Percentiles rank a stretch among this genome's conserved stretches.
phyloP scores from a whole-genome alignment of 2,329 filamentous ascomycete species.

The Colletotrichum magnum region DNA sequence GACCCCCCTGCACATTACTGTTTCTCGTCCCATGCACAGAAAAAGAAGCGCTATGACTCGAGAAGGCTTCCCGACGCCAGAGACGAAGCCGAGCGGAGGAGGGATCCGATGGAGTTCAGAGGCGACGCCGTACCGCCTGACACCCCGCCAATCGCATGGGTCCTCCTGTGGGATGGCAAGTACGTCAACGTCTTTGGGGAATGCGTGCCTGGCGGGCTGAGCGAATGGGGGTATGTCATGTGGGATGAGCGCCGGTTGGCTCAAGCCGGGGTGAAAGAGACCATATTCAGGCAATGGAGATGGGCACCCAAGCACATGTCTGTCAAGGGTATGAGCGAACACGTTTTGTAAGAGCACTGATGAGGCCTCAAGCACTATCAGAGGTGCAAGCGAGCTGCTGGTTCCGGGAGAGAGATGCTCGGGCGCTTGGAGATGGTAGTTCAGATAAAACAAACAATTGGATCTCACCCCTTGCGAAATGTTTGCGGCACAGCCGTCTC shows the following conservation, averaged over 20 bases:
- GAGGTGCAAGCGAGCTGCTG: too few relatives aligned
- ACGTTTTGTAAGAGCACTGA: too few relatives aligned
- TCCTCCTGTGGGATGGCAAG: background rate
- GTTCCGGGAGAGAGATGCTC: too few relatives aligned
- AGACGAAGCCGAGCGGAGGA: conserved; percentile 5
- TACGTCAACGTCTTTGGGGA: conserved; percentile 12
- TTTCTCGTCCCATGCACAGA: background rate
- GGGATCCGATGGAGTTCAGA: background rate
- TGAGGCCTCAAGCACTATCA: too few relatives aligned
- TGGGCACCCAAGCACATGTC: too few relatives aligned
- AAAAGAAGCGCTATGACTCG: background rate
- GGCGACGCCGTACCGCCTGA: background rate
- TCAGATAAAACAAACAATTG: too few relatives aligned
- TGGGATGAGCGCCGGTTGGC: conserved; percentile 1
- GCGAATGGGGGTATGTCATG: conserved; percentile 7
- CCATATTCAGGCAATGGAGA: conserved; percentile 8
- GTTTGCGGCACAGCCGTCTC: background rate
- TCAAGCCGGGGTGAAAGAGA: background rate
- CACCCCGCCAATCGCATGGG: conserved; percentile 11
- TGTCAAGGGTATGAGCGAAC: too few relatives aligned
- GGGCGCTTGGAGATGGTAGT: too few relatives aligned
- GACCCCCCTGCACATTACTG: background rate
- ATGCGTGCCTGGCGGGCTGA: background rate
- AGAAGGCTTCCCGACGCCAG: background rate
- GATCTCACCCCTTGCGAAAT: too few relatives aligned